Percentiles rank a stretch among this genome's conserved stretches.
These are phyloP conservation scores for Glycine latifolia DNA, from an alignment of 306 rosid species.

Conservation along the genomic window DNA sequence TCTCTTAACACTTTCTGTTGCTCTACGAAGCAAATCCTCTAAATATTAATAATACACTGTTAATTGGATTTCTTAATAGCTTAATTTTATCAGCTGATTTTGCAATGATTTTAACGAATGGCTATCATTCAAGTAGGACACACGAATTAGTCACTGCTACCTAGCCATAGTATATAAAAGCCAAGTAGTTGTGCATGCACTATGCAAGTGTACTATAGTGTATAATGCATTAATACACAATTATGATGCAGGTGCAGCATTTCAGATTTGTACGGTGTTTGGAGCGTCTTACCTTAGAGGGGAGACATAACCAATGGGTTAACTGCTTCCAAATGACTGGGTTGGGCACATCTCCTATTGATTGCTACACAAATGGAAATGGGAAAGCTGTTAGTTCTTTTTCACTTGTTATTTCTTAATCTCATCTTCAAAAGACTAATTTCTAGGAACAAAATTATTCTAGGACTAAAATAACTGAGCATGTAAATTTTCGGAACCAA, in stretches of 20 bases:
- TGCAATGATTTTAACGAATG: no score
- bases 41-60: not conserved
- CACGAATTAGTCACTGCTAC: no score
- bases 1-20: not conserved
- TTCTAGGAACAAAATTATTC: not conserved
- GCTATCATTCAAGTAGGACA: no score
- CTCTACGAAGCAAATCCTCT: not conserved
- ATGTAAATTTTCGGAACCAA: not conserved
- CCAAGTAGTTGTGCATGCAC: not conserved
- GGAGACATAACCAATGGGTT: slow-evolving; percentile 58
- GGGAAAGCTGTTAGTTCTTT: slow-evolving; percentile 64
- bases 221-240: not conserved
- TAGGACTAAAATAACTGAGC: not conserved
- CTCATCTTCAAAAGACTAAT: no score
- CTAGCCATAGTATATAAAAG: no score
- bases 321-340: slow-evolving; percentile 71
- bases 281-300: slow-evolving; percentile 62
- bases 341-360: slow-evolving; percentile 60
- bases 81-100: no score
- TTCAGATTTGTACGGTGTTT: slow-evolving; percentile 74
- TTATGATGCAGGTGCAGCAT: slow-evolving; percentile 58
- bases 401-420: not conserved
- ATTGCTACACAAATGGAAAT: slow-evolving; percentile 77
- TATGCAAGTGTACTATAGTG: no score
- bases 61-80: no score